These are phyloP conservation scores for Linnemannia elongata DNA, from an alignment of 192 early-diverging fungal genomes.

Conservation along the genomic window DNA sequence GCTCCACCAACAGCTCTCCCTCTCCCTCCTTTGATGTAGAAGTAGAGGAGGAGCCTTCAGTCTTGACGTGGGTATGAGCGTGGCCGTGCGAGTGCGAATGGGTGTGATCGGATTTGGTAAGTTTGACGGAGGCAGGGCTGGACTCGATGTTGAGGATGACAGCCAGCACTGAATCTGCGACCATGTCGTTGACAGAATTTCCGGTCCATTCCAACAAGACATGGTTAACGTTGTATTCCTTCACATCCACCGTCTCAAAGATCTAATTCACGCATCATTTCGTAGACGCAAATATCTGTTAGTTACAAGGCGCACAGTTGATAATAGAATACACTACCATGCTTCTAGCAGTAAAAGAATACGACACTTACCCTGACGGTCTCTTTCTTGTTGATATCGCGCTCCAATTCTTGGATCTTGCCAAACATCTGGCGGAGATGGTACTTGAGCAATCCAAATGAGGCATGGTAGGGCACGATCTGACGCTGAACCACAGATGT, in stretches of 20 bases:
- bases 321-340: not conserved
- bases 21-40: not conserved
- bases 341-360: not conserved
- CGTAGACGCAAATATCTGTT: not conserved
- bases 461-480: slow-evolving; percentile 80
- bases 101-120: slow-evolving; percentile 48
- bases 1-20: slow-evolving; percentile 17
- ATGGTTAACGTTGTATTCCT: slow-evolving; percentile 65
- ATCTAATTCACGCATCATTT: slow-evolving; percentile 20
- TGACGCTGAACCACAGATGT: slow-evolving; percentile 85
- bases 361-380: slow-evolving; percentile 44
- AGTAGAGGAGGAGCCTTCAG: not conserved
- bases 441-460: slow-evolving; percentile 85
- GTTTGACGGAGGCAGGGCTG: slow-evolving; percentile 91
- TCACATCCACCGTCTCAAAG: slow-evolving; percentile 82
- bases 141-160: slow-evolving; percentile 88
- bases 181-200: slow-evolving; percentile 93
- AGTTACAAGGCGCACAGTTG: not conserved
- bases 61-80: slow-evolving; percentile 18
- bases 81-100: slow-evolving; percentile 47
- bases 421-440: slow-evolving; percentile 98
- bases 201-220: slow-evolving; percentile 93
- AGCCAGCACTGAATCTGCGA: slow-evolving; percentile 93
- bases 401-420: slow-evolving; percentile 63
- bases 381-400: slow-evolving; percentile 41